Base-by-base conservation (phyloP, 2,329 filamentous ascomycete genomes). In the Aureobasidium sp. region DNA sequence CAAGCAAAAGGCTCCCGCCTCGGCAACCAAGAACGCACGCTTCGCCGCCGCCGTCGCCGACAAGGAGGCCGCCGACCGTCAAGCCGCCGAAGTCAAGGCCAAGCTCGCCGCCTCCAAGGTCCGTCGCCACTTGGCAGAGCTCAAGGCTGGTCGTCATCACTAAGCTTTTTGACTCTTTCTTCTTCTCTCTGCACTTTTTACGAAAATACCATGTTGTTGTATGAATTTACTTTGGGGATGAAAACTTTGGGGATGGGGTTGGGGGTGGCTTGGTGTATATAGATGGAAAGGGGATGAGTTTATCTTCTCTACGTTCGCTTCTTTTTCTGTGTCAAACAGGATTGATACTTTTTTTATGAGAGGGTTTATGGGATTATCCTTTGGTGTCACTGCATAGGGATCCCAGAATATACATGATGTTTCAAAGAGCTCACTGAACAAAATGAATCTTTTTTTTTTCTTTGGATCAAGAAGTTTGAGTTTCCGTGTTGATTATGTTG, bases 91-190 rank as follows among this genome's bases (percentile, higher is more conserved):
- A 15, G 58, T 61, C 57, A 61, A 52, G 36, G 57, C 47, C n/a
- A 61, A 49, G 57, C 57, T 61, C 45, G 45, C 44, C 6, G 47
- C 57, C 37, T 6, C 12, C n/a, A 60, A 51, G 57, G 25, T 42
- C 7, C 29, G 34, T 8, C 44, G 45, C 7, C 57, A 60, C 17
- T 11, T 60, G 7, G 34, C 44, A 7, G 57, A 49, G 34, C 17
- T 60, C 34, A 60, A 60, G 57, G 57, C 57, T 34, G 44, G 57
- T 42, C 57, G 45, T 36, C 57, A 60, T 25, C 53, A 57, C 29
- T 45, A 57, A 55, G 22, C 8, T 31, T 52, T 49, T n/a, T 22
- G 22, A 15, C 48, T 36, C 27, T 31, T 41, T 27, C 27, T 15
- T 39, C 36, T 39, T 39, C 36, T 34, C n/a, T n/a, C n/a, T n/a